Base-by-base conservation (phyloP, 2,329 filamentous ascomycete species). In the Stagonosporopsis cucurbitacearum region DNA sequence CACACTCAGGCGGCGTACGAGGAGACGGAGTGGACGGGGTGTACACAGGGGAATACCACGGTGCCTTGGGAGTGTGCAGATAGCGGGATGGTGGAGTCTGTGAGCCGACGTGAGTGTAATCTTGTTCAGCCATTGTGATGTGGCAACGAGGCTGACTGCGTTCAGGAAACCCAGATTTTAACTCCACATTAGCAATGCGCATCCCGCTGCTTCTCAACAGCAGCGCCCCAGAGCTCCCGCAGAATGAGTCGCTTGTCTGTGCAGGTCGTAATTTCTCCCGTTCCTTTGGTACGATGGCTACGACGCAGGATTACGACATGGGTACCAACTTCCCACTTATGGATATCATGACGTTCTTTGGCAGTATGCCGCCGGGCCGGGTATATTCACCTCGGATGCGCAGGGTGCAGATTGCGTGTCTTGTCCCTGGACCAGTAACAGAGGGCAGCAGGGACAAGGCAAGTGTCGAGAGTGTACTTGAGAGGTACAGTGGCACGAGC, bases 281-380 rank as follows among this genome's bases (percentile, higher is more conserved):
- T 22, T 26, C 20, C n/a, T 46, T 45, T 7, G 36, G 33, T 35
- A 41, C 20, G 1, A 17, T 22, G 15, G 49, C n/a, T 2, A 3
- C 43, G 7, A 9, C n/a, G 12, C 50, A 53, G 42, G 42, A 53
- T 28, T 53, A 46, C 17, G 43, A 53, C n/a, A 12, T 53, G n/a
- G 50, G 35, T 2, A 40, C 28, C 20, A 53, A 35, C 6, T 53
- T 47, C 23, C 50, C 50, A 5, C 23, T 53, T 2, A 40, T 53
- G 43, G 50, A 53, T 26, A 53, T 53, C 22, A 53, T 53, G 50
- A 47, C 36, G 7, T 53, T 53, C 36, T 53, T 46, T 12, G 40
- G 40, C 2, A 33, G 33, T 9, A 20, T 26, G 11, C 19, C n/a
- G 20, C 15, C 15, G 5, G 49, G 49, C 3, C 12, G 15, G 3